Evolutionary conservation across 1,139 yeast species (phyloP), one percentile per base, ranked within the genome.

Genomic region (Zygosaccharomyces pseudobailii): DNA sequence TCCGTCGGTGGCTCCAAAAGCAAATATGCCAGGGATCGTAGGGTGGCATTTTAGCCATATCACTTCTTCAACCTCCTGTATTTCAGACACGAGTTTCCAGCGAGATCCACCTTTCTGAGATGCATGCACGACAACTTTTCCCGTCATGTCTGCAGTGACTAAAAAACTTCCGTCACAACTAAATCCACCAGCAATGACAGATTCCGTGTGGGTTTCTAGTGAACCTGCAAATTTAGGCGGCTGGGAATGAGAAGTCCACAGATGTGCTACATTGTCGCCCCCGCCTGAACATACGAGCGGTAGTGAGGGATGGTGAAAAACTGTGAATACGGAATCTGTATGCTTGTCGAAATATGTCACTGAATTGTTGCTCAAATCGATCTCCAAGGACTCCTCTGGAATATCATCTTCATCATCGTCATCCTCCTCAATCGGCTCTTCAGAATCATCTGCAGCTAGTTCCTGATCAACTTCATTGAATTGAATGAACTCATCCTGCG

Each of bases 131-230:
- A 87, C 76, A 33, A 92, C 73, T 56, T 80, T 80, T 47, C 98
- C 98, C 45, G 81, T 82, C 99, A 92, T 92, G 66, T 94, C 98
- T 40, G 92, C 97, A 6, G 97, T 85, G 7, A 92, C 77, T 36
- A 87, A 73, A 62, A 72, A 88, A 42, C 79, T 75, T 22, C 98
- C 98, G 58, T 88, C 95, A 33, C 72, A 69, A 0, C 96, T 83
- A 67, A 94, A 92, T 0, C 82, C 87, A 42, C 94, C 92, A 7
- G 89, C 75, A 45, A 88, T 78, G 7, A 92, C 95, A 25, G 95
- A 85, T 64, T 92, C 99, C 36, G 82, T 83, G 67, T 88, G 96
- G 19, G 53, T 58, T 13, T 90, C 89, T 43, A 90, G 71, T 58
- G 84, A 83, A 36, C 86, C 82, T 3, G 87, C 90, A 53, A 84